Evolutionary conservation across 345 rosid genomes (phyloP).

Genomic region (Hypericum androsaemum): DNA sequence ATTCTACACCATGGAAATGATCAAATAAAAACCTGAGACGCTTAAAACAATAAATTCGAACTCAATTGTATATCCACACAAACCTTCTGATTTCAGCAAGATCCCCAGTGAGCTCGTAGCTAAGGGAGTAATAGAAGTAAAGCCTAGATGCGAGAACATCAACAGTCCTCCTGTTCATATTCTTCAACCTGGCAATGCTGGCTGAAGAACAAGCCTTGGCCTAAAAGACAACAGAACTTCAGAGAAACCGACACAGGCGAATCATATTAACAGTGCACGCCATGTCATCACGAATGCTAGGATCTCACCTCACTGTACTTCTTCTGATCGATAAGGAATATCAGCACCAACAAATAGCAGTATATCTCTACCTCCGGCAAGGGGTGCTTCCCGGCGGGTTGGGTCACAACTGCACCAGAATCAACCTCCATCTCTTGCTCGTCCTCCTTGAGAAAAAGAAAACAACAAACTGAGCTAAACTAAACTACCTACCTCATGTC

Average conservation of each 20-base stretch:
- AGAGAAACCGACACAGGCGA: background rate
- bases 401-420: slow-evolving; percentile 44
- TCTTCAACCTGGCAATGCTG: slow-evolving; percentile 62
- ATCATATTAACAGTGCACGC: no score
- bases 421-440: slow-evolving; percentile 92
- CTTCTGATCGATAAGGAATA: slow-evolving; percentile 73
- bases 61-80: slow-evolving; percentile 12
- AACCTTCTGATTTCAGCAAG: slow-evolving; percentile 84
- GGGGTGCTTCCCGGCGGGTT: slow-evolving; percentile 43
- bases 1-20: no score
- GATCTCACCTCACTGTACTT: slow-evolving; percentile 48
- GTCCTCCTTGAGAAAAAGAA: slow-evolving; percentile 33
- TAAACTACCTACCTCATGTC: no score
- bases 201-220: slow-evolving; percentile 85
- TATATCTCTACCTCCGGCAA: slow-evolving; percentile 70
- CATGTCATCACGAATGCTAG: no score
- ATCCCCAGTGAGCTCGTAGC: slow-evolving; percentile 68
- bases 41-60: no score
- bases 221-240: slow-evolving; percentile 22
- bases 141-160: slow-evolving; percentile 77
- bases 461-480: background rate
- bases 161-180: slow-evolving; percentile 59
- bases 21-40: no score
- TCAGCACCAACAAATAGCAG: slow-evolving; percentile 58
- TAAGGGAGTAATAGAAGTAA: slow-evolving; percentile 64